Evolutionary conservation across 768 basidiomycete species (phyloP), one percentile per base, ranked within the genome.

Genomic region (Psilocybe cubensis): DNA sequence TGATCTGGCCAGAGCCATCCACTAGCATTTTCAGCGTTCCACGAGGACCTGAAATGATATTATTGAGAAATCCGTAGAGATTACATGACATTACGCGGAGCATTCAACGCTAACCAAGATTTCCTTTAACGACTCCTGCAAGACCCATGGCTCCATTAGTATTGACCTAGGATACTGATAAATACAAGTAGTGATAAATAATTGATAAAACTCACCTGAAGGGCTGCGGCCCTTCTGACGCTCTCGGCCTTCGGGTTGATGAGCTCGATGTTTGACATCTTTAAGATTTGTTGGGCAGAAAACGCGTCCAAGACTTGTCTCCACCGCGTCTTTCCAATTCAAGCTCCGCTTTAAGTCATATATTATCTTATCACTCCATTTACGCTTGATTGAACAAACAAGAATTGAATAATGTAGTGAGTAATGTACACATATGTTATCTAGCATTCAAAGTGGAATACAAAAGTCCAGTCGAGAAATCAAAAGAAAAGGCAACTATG

Each of bases 1-100:
- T 99, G 74, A 99, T 96, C 77, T 95, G 92, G 9, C 97, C 97
- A 12, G 96, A 82, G 55, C 97, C 97, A 74, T 98, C 97, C 41
- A 99, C 97, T 51, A 99, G 87, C 96, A 99, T 98, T 81, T 99
- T 99, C 64, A 98, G 83, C 0, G 97, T 98, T 57, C 97, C 97
- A 74, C 96, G 81, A 18, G 97, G 97, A 44, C 96, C 96, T 96
- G 29, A 24, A 29, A 47, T 20, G 46, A 42, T 31, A 20, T 44
- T 18, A 21, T 9, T 12, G 48, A 27, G 23, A 11, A 11, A 28
- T 51, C 33, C 43, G 20, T 33, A 25, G 52, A 11, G 31, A 23
- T 9, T 21, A 53, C 56, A 53, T 51, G 29, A 27, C 17, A 40
- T 48, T 61, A 55, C 55, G 31, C 49, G 58, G 57, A 58, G 58